Conservation (phyloP, 2,329 filamentous ascomycete genomes). For the Aspergillus tamarii region DNA sequence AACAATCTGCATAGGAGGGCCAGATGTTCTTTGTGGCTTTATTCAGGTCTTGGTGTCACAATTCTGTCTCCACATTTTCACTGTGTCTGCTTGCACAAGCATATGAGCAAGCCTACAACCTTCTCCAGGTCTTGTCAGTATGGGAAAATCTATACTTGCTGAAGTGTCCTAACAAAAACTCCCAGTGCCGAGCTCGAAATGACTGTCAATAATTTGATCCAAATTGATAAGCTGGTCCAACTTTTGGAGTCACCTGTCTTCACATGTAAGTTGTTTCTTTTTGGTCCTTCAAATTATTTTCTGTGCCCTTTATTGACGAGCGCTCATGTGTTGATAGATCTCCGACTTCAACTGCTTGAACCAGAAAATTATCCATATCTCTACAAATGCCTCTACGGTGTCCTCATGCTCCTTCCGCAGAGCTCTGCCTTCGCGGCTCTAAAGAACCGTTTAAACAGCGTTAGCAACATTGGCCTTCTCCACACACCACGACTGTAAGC, state of each 20-base stretch:
- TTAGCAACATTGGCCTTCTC: slow-evolving; percentile 94
- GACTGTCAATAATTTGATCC: slow-evolving; percentile 98
- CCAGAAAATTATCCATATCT: slow-evolving; percentile 93
- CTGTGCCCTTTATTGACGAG: neutral
- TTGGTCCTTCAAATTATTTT: neutral
- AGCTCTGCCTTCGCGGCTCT: slow-evolving; percentile 95
- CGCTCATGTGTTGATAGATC: slow-evolving; percentile 60
- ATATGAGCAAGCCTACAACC: slow-evolving; percentile 95
- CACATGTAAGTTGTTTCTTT: slow-evolving; percentile 70
- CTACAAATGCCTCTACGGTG: slow-evolving; percentile 96
- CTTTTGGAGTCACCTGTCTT: slow-evolving; percentile 96
- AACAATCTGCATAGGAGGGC: slow-evolving; percentile 66
- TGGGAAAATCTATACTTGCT: neutral
- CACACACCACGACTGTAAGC: slow-evolving; percentile 81
- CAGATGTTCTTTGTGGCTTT: slow-evolving; percentile 93
- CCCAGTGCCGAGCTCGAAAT: slow-evolving; percentile 92
- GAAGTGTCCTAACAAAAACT: slow-evolving; percentile 27
- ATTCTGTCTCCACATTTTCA: slow-evolving; percentile 96
- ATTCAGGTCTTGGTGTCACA: slow-evolving; percentile 97
- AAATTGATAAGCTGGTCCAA: slow-evolving; percentile 97
- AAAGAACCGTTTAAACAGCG: slow-evolving; percentile 94
- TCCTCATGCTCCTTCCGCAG: slow-evolving; percentile 97
- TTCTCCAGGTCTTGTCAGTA: slow-evolving; percentile 88
- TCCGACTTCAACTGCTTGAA: slow-evolving; percentile 91
- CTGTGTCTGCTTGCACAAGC: slow-evolving; percentile 93